These are phyloP conservation scores for Pichia ethanolica DNA, from an alignment of 805 yeast genomes.

Conservation along the genomic window DNA sequence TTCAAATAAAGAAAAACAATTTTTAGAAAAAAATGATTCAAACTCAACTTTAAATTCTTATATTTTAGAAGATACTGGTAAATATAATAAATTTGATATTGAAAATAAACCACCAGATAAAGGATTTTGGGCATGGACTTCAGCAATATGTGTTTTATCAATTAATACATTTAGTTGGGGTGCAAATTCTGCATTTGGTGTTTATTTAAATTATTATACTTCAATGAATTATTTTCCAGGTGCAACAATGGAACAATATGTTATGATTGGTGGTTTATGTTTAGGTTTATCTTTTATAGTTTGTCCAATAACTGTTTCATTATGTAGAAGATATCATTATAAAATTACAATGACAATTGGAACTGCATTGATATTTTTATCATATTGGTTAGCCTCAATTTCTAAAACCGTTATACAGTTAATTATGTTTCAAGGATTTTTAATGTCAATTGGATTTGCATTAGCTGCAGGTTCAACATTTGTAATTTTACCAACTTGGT, in stretches of 20 bases:
- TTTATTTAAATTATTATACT: conserved; percentile 43
- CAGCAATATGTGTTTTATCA: conserved; percentile 29
- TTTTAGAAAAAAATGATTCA: neutral
- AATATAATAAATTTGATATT: conserved; percentile 24
- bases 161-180: conserved; percentile 45
- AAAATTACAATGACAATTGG: conserved; percentile 39
- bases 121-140: conserved; percentile 43
- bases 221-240: conserved; percentile 36
- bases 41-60: too few species aligned
- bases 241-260: conserved; percentile 45
- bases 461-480: conserved; percentile 29
- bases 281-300: conserved; percentile 50
- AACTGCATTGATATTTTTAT: conserved; percentile 31
- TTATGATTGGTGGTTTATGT: conserved; percentile 48
- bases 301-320: conserved; percentile 48
- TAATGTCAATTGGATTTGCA: conserved; percentile 38
- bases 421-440: conserved; percentile 41
- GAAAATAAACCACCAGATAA: conserved; percentile 35
- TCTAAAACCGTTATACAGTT: conserved; percentile 36
- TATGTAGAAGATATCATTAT: conserved; percentile 44
- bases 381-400: conserved; percentile 39
- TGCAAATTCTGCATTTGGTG: conserved; percentile 46
- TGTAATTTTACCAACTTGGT: conserved; percentile 44
- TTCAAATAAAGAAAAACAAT: neutral
- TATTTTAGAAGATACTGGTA: conserved; percentile 23